These are phyloP conservation scores for Neonothopanus nambi DNA, from an alignment of 1,284 basidiomycete genomes.

Conservation along the genomic window DNA sequence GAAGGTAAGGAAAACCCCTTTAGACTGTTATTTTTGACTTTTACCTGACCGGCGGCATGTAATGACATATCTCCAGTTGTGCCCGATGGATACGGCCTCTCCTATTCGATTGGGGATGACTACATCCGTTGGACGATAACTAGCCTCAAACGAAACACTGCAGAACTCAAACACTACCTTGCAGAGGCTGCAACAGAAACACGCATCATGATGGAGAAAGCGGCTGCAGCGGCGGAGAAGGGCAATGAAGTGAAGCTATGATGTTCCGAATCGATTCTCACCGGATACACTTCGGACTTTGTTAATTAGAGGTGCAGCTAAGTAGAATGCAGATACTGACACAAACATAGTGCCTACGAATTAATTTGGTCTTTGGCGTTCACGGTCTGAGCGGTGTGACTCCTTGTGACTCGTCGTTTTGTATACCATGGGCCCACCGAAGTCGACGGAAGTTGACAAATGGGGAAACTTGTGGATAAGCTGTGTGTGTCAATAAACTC, in stretches of 20 bases:
- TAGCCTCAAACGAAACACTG: slow-evolving; percentile 67
- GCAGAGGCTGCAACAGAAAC: slow-evolving; percentile 81
- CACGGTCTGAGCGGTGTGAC: background rate
- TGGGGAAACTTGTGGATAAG: background rate
- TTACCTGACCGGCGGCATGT: background rate
- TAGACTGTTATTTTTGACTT: slow-evolving; percentile 7
- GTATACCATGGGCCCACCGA: slow-evolving; percentile 2
- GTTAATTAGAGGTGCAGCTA: too few relatives aligned
- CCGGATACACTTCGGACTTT: too few relatives aligned
- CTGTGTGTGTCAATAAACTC: background rate
- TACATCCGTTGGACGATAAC: slow-evolving; percentile 95
- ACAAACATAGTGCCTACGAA: background rate
- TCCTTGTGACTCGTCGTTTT: too few relatives aligned
- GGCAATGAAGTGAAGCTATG: background rate
- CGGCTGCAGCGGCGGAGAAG: slow-evolving; percentile 24
- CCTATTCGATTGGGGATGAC: slow-evolving; percentile 88
- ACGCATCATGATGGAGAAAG: slow-evolving; percentile 73
- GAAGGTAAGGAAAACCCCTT: slow-evolving; percentile 63
- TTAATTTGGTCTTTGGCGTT: background rate
- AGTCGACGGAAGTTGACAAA: slow-evolving; percentile 3
- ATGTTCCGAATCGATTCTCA: background rate
- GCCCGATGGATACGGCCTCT: slow-evolving; percentile 90
- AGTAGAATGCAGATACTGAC: too few relatives aligned
- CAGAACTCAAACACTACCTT: slow-evolving; percentile 69
- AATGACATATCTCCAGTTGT: slow-evolving; percentile 56